phyloP scores from a whole-genome alignment of 1,139 yeast genomes.

The Zygoascus sp. region DNA sequence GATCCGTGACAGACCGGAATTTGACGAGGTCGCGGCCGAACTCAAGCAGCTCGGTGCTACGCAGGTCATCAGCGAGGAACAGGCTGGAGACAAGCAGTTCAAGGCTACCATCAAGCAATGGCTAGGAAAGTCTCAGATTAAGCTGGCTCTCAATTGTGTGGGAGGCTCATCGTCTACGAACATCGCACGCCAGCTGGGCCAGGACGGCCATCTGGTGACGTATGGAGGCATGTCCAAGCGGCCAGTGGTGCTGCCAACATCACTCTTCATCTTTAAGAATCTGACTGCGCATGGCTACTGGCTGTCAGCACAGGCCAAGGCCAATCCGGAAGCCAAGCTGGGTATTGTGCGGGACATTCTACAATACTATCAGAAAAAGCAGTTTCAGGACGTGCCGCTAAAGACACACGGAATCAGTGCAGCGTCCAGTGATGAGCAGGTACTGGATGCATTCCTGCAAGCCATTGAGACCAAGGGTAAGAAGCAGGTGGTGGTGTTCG shows the following conservation, averaged over 20 bases:
- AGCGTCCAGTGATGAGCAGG: not conserved
- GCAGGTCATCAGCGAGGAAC: constrained; percentile 83
- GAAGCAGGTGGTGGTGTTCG: constrained; percentile 5
- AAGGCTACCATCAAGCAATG: constrained; percentile 57
- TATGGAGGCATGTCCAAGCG: constrained; percentile 98
- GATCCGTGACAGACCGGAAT: constrained; percentile 60
- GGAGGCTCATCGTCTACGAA: constrained; percentile 85
- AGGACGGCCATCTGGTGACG: constrained; percentile 70
- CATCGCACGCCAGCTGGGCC: constrained; percentile 71
- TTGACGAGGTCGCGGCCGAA: constrained; percentile 57
- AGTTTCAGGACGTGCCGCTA: constrained; percentile 58
- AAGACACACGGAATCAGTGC: constrained; percentile 35
- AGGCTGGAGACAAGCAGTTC: constrained; percentile 65
- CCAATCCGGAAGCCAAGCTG: constrained; percentile 58
- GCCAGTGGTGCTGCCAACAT: constrained; percentile 86
- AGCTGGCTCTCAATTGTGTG: constrained; percentile 83
- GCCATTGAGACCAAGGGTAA: constrained; percentile 8
- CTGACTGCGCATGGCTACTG: constrained; percentile 86
- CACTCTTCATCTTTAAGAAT: constrained; percentile 84
- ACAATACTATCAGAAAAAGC: constrained; percentile 57
- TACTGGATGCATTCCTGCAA: not conserved
- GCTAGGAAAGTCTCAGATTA: constrained; percentile 52
- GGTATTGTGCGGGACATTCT: constrained; percentile 59
- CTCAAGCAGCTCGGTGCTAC: constrained; percentile 73
- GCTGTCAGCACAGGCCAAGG: constrained; percentile 75